phyloP scores from a whole-genome alignment of 192 early-diverging fungal species.

The Diversispora eburnea region DNA sequence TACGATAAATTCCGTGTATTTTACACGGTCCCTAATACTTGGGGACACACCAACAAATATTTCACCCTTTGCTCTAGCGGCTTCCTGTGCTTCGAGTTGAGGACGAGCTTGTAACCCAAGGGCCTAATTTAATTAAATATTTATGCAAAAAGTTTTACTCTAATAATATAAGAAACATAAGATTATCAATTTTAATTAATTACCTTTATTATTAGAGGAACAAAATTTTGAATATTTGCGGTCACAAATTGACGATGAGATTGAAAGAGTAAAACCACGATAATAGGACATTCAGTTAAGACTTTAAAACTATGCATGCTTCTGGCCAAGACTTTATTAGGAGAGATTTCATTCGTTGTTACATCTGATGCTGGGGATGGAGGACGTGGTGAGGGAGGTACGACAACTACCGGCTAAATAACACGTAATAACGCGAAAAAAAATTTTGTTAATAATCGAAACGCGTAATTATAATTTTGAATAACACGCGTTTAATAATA shows the following conservation, averaged over 20 bases:
- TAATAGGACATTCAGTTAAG: slow-evolving; percentile 96
- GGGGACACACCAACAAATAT: slow-evolving; percentile 79
- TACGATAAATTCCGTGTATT: slow-evolving; percentile 85
- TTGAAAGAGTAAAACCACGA: slow-evolving; percentile 93
- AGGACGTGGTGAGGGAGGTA: slow-evolving; percentile 64
- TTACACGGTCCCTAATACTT: slow-evolving; percentile 64
- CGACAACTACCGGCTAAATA: slow-evolving; percentile 37
- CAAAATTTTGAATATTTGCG: slow-evolving; percentile 77
- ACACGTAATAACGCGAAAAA: not conserved
- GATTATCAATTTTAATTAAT: not conserved
- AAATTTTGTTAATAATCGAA: not conserved
- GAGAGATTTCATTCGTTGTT: slow-evolving; percentile 44
- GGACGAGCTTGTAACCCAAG: slow-evolving; percentile 53
- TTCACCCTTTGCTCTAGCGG: slow-evolving; percentile 50
- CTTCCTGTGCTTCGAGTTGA: slow-evolving; percentile 50
- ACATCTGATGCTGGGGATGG: slow-evolving; percentile 70
- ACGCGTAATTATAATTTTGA: not conserved
- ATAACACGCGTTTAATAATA: too few species aligned
- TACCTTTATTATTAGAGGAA: slow-evolving; percentile 86
- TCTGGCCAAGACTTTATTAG: slow-evolving; percentile 63
- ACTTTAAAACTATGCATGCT: slow-evolving; percentile 94
- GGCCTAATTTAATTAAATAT: slow-evolving; percentile 35
- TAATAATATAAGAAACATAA: not conserved
- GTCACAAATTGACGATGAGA: slow-evolving; percentile 79
- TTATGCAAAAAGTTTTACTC: not conserved